phyloP scores from a whole-genome alignment of 768 basidiomycete species.

The Termitomyces sp. region DNA sequence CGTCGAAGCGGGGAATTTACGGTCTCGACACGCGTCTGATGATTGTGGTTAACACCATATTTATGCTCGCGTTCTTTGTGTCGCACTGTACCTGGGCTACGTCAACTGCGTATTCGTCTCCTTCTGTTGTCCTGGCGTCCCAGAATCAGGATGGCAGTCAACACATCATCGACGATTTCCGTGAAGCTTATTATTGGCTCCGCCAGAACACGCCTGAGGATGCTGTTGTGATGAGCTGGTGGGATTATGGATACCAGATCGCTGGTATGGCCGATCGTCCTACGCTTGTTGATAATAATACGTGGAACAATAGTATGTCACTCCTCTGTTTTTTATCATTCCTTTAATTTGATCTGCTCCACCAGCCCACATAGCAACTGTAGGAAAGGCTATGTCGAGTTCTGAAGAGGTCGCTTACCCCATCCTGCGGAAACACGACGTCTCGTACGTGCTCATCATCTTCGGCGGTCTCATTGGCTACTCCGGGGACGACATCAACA shows the following conservation, averaged over 20 bases:
- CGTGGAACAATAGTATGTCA: slow-evolving; percentile 96
- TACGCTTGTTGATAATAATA: slow-evolving; percentile 97
- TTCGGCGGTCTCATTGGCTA: slow-evolving; percentile 96
- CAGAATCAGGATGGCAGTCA: slow-evolving; percentile 76
- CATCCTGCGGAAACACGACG: slow-evolving; percentile 94
- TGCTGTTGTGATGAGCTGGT: slow-evolving; percentile 98
- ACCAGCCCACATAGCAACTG: slow-evolving; percentile 93
- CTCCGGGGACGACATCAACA: slow-evolving; percentile 99
- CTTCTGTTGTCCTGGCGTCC: slow-evolving; percentile 91
- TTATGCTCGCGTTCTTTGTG: slow-evolving; percentile 86
- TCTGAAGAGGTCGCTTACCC: slow-evolving; percentile 95
- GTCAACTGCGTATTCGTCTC: slow-evolving; percentile 91
- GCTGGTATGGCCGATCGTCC: slow-evolving; percentile 98
- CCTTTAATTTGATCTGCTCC: slow-evolving; percentile 5
- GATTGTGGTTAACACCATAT: slow-evolving; percentile 69
- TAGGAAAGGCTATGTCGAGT: slow-evolving; percentile 97
- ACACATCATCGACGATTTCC: slow-evolving; percentile 97
- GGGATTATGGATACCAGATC: slow-evolving; percentile 99
- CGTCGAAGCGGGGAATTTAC: slow-evolving; percentile 63
- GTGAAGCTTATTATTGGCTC: slow-evolving; percentile 99
- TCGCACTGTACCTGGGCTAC: slow-evolving; percentile 98
- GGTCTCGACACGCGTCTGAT: slow-evolving; percentile 79
- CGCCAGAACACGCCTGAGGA: slow-evolving; percentile 91
- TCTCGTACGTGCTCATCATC: slow-evolving; percentile 95
- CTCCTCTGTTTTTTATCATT: neutral